A percentile compares a stretch with the other conserved stretches of the same genome.
Evolutionary conservation across 1,284 basidiomycete genomes (phyloP).

Genomic region (Coniferiporia sulphurascens): DNA sequence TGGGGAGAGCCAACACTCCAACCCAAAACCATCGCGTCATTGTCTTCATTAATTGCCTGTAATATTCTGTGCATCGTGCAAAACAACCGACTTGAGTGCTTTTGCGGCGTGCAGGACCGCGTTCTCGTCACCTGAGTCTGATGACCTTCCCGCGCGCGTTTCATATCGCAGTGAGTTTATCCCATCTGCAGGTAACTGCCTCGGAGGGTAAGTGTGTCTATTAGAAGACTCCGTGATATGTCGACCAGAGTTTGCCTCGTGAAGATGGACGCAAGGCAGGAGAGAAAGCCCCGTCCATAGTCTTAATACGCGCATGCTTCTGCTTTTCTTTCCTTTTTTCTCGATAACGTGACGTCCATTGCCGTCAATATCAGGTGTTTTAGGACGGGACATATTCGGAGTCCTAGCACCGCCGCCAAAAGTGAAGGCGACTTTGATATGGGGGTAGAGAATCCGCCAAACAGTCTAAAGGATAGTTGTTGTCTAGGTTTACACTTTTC

Average conservation of each 20-base stretch:
- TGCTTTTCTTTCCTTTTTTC: constrained; percentile 33
- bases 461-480: constrained; percentile 4
- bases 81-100: constrained; percentile 58
- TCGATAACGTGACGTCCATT: constrained; percentile 20
- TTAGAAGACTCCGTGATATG: neutral
- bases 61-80: constrained; percentile 72
- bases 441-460: constrained; percentile 36
- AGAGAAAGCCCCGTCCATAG: constrained; percentile 1
- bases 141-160: constrained; percentile 14
- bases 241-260: neutral
- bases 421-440: constrained; percentile 31
- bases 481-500: constrained; percentile 65
- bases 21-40: constrained; percentile 35
- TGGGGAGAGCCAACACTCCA: constrained; percentile 51
- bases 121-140: constrained; percentile 29
- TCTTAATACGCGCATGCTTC: constrained; percentile 11
- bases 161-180: neutral
- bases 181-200: neutral
- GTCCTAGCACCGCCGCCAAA: constrained; percentile 6
- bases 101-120: constrained; percentile 52
- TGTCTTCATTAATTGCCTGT: constrained; percentile 42
- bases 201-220: constrained; percentile 15
- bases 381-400: constrained; percentile 1
- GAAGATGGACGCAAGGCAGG: constrained; percentile 13
- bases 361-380: constrained; percentile 11